These are phyloP conservation scores for Nectriaceae sp. DNA, from an alignment of 2,329 filamentous ascomycete species.

Conservation along the genomic window DNA sequence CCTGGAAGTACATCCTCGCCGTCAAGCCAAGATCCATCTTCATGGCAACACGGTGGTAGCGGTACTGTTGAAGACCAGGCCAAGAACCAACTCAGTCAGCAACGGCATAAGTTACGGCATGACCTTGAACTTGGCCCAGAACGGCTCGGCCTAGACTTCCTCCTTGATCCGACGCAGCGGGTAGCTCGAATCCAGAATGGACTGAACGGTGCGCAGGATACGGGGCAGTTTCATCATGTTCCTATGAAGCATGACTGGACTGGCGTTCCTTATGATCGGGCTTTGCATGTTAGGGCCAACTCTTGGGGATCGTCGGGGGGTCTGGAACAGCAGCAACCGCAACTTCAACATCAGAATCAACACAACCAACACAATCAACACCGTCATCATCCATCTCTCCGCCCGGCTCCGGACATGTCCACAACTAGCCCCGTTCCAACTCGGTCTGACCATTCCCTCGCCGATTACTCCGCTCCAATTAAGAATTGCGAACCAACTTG, in stretches of 20 bases:
- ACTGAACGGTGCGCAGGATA: slow-evolving; percentile 49
- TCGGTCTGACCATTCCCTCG: slow-evolving; percentile 17
- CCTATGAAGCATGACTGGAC: slow-evolving; percentile 56
- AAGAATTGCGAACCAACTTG: slow-evolving; percentile 70
- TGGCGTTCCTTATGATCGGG: slow-evolving; percentile 28
- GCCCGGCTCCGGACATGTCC: slow-evolving; percentile 18
- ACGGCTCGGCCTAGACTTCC: slow-evolving; percentile 71
- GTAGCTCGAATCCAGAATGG: slow-evolving; percentile 54
- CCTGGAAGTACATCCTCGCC: slow-evolving; percentile 27
- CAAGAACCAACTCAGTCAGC: slow-evolving; percentile 42
- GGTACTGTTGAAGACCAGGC: slow-evolving; percentile 14
- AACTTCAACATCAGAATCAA: not conserved
- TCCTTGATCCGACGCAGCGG: slow-evolving; percentile 63
- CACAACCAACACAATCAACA: slow-evolving; percentile 1
- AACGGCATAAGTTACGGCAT: slow-evolving; percentile 52
- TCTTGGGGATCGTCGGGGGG: slow-evolving; percentile 20
- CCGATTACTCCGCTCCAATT: slow-evolving; percentile 40
- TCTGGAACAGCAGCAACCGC: slow-evolving; percentile 18
- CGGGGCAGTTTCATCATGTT: slow-evolving; percentile 44
- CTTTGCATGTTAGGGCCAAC: slow-evolving; percentile 24
- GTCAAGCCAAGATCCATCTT: slow-evolving; percentile 19
- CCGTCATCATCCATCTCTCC: slow-evolving; percentile 11
- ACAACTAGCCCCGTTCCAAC: slow-evolving; percentile 15
- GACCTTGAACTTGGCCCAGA: slow-evolving; percentile 65
- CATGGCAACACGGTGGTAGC: slow-evolving; percentile 6